Evolutionary conservation across 75 land plant species (phyloP), one percentile per base, ranked within the genome.

Genomic region (Gnetum montanum): DNA sequence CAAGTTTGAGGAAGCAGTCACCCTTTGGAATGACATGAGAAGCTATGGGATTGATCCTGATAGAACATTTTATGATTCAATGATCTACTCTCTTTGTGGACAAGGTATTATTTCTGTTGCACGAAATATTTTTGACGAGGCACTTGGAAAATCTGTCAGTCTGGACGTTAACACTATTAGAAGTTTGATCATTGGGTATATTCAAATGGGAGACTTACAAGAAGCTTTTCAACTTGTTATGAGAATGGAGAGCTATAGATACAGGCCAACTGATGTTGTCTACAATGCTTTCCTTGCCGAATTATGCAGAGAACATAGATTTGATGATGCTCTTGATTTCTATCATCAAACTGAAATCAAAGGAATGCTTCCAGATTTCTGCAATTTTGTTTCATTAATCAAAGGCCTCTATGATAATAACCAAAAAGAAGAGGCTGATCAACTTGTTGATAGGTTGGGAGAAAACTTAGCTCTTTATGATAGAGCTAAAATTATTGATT

Each of bases 1-100:
- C 29, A 36, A 44, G 24, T 54, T 61, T 33, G 60, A 57, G 24
- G 69, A 71, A 43, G 78, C 78, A 27, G 40, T 74, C 16, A 69
- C 74, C 51, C 49, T 74, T 28, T 64, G 78, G 69, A 52, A 72
- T 52, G 75, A 71, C 16, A 66, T 43, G 62, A 63, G 29, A 24
- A 43, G 25, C n/a, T 34, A 20, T 48, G 60, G 57, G 4, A 15
- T 35, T 41, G 20, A 22, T 23, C 54, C 60, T 41, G 45, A 60
- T n/a, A 46, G 15, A 38, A 34, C 51, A 7, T 45, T 62, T 50
- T 70, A 73, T 56, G 63, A 62, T 44, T 48, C 65, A 38, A 66
- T 79, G 2, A 72, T 77, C 31, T 22, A 26, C 22, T 61, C 62
- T 29, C 65, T 77, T 0, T 73, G 73, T 61, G 62, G 33, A 20